phyloP scores from a whole-genome alignment of 148 eudicot species.

The Tetragonia tetragonoides region DNA sequence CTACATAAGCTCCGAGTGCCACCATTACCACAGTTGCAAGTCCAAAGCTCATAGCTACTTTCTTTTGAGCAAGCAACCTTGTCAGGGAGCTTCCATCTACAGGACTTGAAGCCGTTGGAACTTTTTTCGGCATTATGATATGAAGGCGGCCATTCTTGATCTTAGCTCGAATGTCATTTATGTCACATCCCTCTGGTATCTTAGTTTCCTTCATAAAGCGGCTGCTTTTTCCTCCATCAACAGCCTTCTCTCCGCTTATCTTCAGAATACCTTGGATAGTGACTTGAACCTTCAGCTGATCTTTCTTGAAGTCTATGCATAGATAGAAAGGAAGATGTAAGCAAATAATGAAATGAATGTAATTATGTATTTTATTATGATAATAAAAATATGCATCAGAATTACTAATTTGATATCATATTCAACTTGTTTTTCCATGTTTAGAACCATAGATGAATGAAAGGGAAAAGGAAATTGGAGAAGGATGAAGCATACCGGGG shows the following conservation, averaged over 20 bases:
- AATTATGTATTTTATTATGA: no score
- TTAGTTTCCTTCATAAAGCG: conserved; percentile 51
- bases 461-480: neutral
- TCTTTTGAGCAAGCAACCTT: conserved; percentile 20
- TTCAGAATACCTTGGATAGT: conserved; percentile 40
- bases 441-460: neutral
- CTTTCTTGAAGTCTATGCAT: conserved; percentile 55
- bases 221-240: conserved; percentile 26
- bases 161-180: neutral
- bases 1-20: conserved; percentile 37
- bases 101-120: neutral
- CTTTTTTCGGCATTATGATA: neutral
- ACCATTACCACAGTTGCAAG: conserved; percentile 30
- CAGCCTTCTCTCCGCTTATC: conserved; percentile 53
- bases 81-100: conserved; percentile 1
- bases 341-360: neutral
- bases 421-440: no score
- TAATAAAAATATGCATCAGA: no score
- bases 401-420: no score
- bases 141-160: neutral
- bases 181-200: conserved; percentile 34
- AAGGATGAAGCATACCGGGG: conserved; percentile 22
- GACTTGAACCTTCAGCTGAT: conserved; percentile 55
- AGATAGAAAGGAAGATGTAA: neutral
- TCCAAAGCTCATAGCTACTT: conserved; percentile 22